Evolutionary conservation across 2,329 filamentous ascomycete species (phyloP).

Genomic region (Escovopsis sp.): DNA sequence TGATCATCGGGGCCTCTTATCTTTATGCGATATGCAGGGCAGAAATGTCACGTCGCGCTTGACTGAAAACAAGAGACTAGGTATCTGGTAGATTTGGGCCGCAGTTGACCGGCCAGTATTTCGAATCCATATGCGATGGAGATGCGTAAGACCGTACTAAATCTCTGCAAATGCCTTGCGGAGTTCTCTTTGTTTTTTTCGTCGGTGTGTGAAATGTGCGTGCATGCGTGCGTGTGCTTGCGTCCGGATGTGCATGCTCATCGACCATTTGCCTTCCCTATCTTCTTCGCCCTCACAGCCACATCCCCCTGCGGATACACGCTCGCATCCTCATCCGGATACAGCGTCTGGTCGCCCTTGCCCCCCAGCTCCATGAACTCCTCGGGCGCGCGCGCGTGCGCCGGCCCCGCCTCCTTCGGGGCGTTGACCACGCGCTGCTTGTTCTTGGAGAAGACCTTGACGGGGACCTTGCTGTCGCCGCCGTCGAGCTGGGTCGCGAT

Average conservation of each 20-base stretch:
- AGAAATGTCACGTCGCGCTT: slow-evolving; percentile 2
- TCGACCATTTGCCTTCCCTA: slow-evolving; percentile 12
- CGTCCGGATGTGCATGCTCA: too few species aligned
- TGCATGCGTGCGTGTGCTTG: too few species aligned
- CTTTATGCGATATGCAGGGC: slow-evolving; percentile 5
- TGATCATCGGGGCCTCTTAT: not conserved
- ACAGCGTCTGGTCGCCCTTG: slow-evolving; percentile 69
- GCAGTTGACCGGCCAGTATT: too few species aligned
- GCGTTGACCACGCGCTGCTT: slow-evolving; percentile 22
- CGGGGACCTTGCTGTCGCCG: slow-evolving; percentile 37
- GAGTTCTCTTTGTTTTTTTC: too few species aligned
- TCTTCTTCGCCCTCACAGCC: slow-evolving; percentile 15
- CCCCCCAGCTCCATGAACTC: slow-evolving; percentile 80
- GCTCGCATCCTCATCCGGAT: slow-evolving; percentile 43
- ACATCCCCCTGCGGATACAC: slow-evolving; percentile 28
- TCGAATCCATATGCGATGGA: too few species aligned
- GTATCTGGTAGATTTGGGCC: not conserved
- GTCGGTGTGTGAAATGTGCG: too few species aligned
- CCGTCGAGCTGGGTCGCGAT: slow-evolving; percentile 38
- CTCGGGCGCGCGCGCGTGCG: slow-evolving; percentile 47
- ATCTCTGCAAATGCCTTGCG: too few species aligned
- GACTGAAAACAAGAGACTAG: slow-evolving; percentile 1
- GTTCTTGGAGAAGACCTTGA: slow-evolving; percentile 68
- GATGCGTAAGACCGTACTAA: too few species aligned
- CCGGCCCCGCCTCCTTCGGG: slow-evolving; percentile 48